These are phyloP conservation scores for Durusdinium trenchii DNA, from an alignment of 73 alveolate genomes.

Conservation along the genomic window DNA sequence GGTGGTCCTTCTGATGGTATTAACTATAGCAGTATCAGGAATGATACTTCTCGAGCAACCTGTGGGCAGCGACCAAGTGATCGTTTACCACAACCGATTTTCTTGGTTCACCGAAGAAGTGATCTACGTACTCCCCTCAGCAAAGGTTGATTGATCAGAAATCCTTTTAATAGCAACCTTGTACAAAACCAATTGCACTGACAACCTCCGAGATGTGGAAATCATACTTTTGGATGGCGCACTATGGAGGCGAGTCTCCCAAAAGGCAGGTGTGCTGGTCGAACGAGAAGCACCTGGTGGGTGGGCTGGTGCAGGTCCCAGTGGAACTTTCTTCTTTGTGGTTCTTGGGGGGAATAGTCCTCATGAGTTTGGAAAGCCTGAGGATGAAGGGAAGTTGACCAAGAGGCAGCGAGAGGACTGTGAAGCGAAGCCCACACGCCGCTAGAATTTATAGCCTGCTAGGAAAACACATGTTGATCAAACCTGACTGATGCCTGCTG, in stretches of 20 bases:
- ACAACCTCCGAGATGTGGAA: background rate
- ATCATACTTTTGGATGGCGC: conserved; percentile 24
- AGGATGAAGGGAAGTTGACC: background rate
- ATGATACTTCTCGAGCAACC: too few relatives aligned
- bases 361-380: background rate
- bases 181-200: background rate
- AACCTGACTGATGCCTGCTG: too few relatives aligned
- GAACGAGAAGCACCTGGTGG: background rate
- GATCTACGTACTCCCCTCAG: background rate
- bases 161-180: too few relatives aligned
- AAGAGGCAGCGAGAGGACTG: background rate
- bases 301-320: background rate
- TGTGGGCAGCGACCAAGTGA: background rate
- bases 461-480: too few relatives aligned
- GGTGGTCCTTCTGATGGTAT: too few relatives aligned
- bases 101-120: background rate
- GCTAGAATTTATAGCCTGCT: background rate
- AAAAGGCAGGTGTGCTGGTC: conserved; percentile 16
- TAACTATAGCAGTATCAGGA: too few relatives aligned
- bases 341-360: background rate
- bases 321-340: too few relatives aligned
- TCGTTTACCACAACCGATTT: background rate
- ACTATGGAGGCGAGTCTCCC: background rate
- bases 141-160: background rate
- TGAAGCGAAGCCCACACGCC: background rate